phyloP scores from a whole-genome alignment of 352 stramenopile species.

The Phytophthora fragariae region DNA sequence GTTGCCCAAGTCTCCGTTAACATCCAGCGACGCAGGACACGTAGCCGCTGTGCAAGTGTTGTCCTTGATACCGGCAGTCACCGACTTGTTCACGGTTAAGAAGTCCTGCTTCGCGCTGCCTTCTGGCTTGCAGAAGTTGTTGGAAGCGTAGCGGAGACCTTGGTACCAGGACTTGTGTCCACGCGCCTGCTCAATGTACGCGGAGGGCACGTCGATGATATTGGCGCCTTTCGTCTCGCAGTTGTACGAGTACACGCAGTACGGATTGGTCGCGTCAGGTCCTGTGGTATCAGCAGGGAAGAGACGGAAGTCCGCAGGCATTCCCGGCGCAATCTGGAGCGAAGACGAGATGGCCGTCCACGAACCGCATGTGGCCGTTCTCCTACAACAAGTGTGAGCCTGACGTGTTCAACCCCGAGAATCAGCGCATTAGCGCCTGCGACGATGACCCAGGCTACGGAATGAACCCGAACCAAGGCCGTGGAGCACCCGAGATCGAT shows the following conservation, averaged over 20 bases:
- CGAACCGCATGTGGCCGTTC: too few relatives aligned
- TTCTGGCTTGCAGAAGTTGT: conserved; percentile 48
- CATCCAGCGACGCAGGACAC: conserved; percentile 53
- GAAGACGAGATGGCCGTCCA: conserved; percentile 92
- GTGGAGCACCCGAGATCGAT: too few relatives aligned
- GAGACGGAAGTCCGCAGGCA: conserved; percentile 62
- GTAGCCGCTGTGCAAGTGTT: conserved; percentile 49
- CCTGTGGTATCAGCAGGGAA: conserved; percentile 53
- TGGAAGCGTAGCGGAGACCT: conserved; percentile 56
- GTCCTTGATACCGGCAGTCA: conserved; percentile 41
- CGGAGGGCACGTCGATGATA: conserved; percentile 52
- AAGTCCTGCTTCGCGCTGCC: conserved; percentile 39
- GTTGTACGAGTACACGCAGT: conserved; percentile 58
- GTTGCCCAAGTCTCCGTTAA: conserved; percentile 46
- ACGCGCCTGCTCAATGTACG: conserved; percentile 44
- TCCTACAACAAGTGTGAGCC: too few relatives aligned
- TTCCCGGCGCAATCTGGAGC: conserved; percentile 86
- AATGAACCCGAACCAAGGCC: too few relatives aligned
- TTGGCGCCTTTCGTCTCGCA: conserved; percentile 66
- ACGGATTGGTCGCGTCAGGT: conserved; percentile 33
- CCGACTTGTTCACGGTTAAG: conserved; percentile 33
- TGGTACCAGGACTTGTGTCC: conserved; percentile 69
- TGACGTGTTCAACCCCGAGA: too few relatives aligned
- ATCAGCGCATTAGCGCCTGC: too few relatives aligned
- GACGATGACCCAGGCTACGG: too few relatives aligned